Base-by-base conservation (phyloP, 176 grass and related monocot species). In the Tillandsia fasciculata region DNA sequence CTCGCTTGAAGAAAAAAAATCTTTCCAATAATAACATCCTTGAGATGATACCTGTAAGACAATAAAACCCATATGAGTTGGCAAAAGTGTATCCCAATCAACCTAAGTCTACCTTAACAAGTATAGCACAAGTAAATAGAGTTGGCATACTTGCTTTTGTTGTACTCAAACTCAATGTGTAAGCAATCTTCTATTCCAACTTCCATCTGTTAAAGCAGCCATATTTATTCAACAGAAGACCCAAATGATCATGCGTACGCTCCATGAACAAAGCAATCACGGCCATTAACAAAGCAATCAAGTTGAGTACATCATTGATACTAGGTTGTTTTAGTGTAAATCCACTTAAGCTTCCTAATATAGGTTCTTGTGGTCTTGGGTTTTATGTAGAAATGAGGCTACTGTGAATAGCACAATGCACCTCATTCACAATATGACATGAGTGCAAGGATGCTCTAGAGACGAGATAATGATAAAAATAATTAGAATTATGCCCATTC, bases 161-260 rank as follows among this genome's bases (percentile, higher is more conserved):
- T 97, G 77, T 97, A 97, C 69, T 97, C 93, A 52, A 97, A 97
- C 73, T 97, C 89, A 66, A 97, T 97, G 76, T 92, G 93, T 75
- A 97, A 84, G 27, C 89, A 97, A 77, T 97, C 93, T 85, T 97
- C 93, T 70, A 97, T 97, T 67, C 93, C 93, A 78, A 97, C 93
- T 90, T 97, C 93, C 89, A 97, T 97, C 93, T 97, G 76, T 49
- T 79, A 70, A 74, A 49, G 27, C 56, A 15, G 56, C 56, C 56
- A 59, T 59, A 14, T 33, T 18, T 20, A 63, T 64, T 12, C 52
- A 70, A 2, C 54, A 59, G 54, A 59, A 59, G 54, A 59, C 20
- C 54, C 11, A 18, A 14, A 57, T 17, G 20, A 23, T 20, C 56
- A 59, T 22, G 20, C n/a, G 33, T 42, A 42, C 33, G 33, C 33